Percentiles rank a stretch among this genome's conserved stretches.
These are phyloP conservation scores for Botrytis porri DNA, from an alignment of 2,329 filamentous ascomycete genomes.

Conservation along the genomic window DNA sequence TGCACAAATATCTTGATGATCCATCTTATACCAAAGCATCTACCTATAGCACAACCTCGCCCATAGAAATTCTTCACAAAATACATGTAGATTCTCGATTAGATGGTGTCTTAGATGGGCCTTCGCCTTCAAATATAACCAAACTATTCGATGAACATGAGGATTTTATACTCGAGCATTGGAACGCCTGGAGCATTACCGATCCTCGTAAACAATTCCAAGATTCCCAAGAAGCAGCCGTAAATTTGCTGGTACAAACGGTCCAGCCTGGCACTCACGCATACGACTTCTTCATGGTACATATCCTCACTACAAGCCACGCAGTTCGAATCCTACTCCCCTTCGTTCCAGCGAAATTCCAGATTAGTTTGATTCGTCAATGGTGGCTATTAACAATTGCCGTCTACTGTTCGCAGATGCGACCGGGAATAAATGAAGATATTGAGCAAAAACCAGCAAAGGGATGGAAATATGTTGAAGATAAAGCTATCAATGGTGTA, in stretches of 20 bases:
- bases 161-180: slow-evolving; percentile 74
- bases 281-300: slow-evolving; percentile 82
- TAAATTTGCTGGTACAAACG: slow-evolving; percentile 60
- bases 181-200: slow-evolving; percentile 78
- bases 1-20: slow-evolving; percentile 70
- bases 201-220: slow-evolving; percentile 73
- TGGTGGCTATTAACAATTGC: slow-evolving; percentile 86
- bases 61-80: slow-evolving; percentile 67
- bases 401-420: slow-evolving; percentile 71
- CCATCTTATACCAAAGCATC: slow-evolving; percentile 65
- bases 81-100: slow-evolving; percentile 69
- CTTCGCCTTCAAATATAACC: slow-evolving; percentile 61
- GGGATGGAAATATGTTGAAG: slow-evolving; percentile 73
- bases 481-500: slow-evolving; percentile 65
- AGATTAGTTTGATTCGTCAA: slow-evolving; percentile 71
- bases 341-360: slow-evolving; percentile 67
- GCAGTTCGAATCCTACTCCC: slow-evolving; percentile 85
- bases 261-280: slow-evolving; percentile 55
- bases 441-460: slow-evolving; percentile 52
- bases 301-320: slow-evolving; percentile 81
- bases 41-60: slow-evolving; percentile 57
- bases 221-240: slow-evolving; percentile 62
- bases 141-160: slow-evolving; percentile 67
- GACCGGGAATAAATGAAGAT: slow-evolving; percentile 69
- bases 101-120: slow-evolving; percentile 59